These are phyloP conservation scores for Cladorrhinum sp. DNA, from an alignment of 2,329 filamentous ascomycete species.

Conservation along the genomic window DNA sequence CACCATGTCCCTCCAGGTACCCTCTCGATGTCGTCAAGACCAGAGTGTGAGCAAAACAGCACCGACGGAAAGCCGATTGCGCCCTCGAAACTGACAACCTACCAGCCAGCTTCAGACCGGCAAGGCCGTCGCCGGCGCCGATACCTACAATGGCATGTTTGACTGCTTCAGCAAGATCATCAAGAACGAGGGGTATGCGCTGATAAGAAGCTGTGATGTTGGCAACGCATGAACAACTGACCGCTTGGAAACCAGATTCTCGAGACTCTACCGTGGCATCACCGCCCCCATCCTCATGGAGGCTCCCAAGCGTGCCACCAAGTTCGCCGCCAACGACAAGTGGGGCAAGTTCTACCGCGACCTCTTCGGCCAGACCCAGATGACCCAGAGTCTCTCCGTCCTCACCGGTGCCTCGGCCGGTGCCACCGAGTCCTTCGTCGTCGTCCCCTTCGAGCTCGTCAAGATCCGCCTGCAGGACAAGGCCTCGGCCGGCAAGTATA, in stretches of 20 bases:
- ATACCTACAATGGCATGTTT: conserved; percentile 93
- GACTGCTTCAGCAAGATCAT: conserved; percentile 99
- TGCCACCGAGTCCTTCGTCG: conserved; percentile 93
- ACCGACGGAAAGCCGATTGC: conserved; percentile 7
- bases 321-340: conserved; percentile 98
- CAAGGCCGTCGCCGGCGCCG: conserved; percentile 64
- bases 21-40: conserved; percentile 98
- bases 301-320: conserved; percentile 85
- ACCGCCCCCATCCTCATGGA: conserved; percentile 86
- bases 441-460: conserved; percentile 96
- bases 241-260: conserved; percentile 55
- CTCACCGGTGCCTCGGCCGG: conserved; percentile 93
- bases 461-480: conserved; percentile 98
- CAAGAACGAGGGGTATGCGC: conserved; percentile 80
- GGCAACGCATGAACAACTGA: not conserved
- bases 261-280: conserved; percentile 92
- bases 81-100: conserved; percentile 23
- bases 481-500: conserved; percentile 85
- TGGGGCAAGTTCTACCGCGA: conserved; percentile 95
- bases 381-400: conserved; percentile 87
- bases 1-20: conserved; percentile 62
- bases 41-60: conserved; percentile 40
- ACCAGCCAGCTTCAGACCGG: conserved; percentile 81
- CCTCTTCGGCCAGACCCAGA: conserved; percentile 77
- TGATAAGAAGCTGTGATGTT: not conserved